Evolutionary conservation across 2,329 filamentous ascomycete species (phyloP).

Genomic region (Scedosporium minutisporum): DNA sequence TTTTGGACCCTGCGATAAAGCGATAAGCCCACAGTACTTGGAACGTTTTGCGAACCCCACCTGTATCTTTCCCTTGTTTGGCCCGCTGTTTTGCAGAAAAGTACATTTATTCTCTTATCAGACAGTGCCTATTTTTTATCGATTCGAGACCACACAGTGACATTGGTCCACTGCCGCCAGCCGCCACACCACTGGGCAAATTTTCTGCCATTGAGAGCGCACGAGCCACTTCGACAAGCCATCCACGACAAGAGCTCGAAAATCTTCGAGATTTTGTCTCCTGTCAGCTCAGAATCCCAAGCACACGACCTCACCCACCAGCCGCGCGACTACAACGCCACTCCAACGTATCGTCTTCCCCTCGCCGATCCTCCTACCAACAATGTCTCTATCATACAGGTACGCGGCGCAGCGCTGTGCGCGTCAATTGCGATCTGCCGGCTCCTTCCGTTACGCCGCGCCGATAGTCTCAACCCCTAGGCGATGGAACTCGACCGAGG

Average conservation of each 20-base stretch:
- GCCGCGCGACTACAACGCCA: conserved; percentile 10
- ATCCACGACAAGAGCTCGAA: conserved; percentile 7
- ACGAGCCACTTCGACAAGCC: conserved; percentile 4
- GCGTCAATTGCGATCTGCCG: conserved; percentile 41
- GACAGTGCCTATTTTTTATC: conserved; percentile 2
- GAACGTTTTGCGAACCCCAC: neutral
- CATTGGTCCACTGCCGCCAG: neutral
- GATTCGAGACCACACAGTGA: neutral
- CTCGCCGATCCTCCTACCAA: conserved; percentile 15
- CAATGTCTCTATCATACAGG: conserved; percentile 55
- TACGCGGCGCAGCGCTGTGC: conserved; percentile 56
- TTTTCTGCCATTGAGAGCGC: neutral
- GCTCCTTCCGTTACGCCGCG: conserved; percentile 35
- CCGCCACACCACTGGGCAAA: neutral
- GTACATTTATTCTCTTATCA: conserved; percentile 1
- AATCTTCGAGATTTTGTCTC: conserved; percentile 7
- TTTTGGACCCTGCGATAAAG: neutral
- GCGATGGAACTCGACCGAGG: conserved; percentile 84
- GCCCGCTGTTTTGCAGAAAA: neutral
- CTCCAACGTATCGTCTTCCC: conserved; percentile 9
- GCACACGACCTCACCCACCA: neutral
- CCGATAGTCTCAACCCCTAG: conserved; percentile 40
- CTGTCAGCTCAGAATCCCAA: neutral
- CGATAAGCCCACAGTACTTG: conserved; percentile 2
- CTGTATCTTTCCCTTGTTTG: neutral